Conservation (phyloP, 2,329 filamentous ascomycete species). For the Diaporthe caulivora region DNA sequence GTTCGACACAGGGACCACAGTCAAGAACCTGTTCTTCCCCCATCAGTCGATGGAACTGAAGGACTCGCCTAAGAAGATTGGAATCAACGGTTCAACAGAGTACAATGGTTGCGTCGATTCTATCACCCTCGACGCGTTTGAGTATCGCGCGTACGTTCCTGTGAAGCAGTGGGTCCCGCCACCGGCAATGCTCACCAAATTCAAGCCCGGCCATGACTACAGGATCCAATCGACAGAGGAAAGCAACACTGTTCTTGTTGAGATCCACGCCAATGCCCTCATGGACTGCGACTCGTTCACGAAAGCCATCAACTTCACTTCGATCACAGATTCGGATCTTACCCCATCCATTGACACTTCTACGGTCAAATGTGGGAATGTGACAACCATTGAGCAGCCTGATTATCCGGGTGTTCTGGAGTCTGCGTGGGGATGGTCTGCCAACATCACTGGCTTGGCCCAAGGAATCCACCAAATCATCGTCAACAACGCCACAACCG, state of each 20-base stretch:
- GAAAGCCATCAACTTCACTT: slow-evolving; percentile 61
- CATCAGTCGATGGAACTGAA: slow-evolving; percentile 67
- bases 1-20: slow-evolving; percentile 64
- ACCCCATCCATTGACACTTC: slow-evolving; percentile 29
- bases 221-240: slow-evolving; percentile 64
- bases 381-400: slow-evolving; percentile 42
- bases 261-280: slow-evolving; percentile 67
- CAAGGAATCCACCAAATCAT: slow-evolving; percentile 71
- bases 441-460: slow-evolving; percentile 54
- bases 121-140: slow-evolving; percentile 65
- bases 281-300: slow-evolving; percentile 70
- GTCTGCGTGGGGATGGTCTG: slow-evolving; percentile 62
- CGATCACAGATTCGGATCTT: slow-evolving; percentile 57
- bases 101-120: slow-evolving; percentile 66
- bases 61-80: slow-evolving; percentile 56
- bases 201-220: slow-evolving; percentile 70
- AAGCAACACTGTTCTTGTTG: slow-evolving; percentile 54
- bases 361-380: slow-evolving; percentile 29
- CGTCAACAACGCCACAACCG: slow-evolving; percentile 64
- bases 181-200: slow-evolving; percentile 68
- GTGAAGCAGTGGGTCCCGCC: slow-evolving; percentile 62
- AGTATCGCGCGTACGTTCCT: slow-evolving; percentile 71
- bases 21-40: slow-evolving; percentile 74
- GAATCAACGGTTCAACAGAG: slow-evolving; percentile 58
- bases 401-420: slow-evolving; percentile 63